Base-by-base conservation (phyloP, 805 yeast genomes). In the Lachancea waltii region DNA sequence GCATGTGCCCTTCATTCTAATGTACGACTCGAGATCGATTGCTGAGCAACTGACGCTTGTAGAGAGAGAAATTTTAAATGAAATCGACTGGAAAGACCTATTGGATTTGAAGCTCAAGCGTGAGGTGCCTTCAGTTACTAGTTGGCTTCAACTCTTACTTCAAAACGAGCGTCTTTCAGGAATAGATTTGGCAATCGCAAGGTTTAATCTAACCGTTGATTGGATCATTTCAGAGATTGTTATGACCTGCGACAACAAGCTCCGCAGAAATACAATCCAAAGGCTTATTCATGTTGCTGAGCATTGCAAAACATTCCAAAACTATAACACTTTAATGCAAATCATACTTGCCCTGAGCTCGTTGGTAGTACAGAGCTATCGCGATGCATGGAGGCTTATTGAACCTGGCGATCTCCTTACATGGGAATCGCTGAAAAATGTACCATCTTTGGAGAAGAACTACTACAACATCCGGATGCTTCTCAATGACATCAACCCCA, bases 161-260 rank as follows among this genome's bases (percentile, higher is more conserved):
- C 75, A 77, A 56, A 72, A 75, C 49, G 64, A 66, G 49, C 56
- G 64, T 22, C 60, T 68, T 15, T 73, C 79, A n/a, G 96, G 97
- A 0, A 78, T 87, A 25, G 85, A 85, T 45, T 63, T 90, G 33
- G 86, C 85, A 9, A 79, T 86, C 27, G 72, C 94, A 0, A 68
- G 98, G 43, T 92, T 89, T 68, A 89, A 90, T 54, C 64, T 90
- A 42, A 79, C 85, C 65, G 89, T 85, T 5, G 85, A 85, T 50
- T 90, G 97, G 97, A 79, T 89, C 28, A 77, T 85, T 23, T 85
- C 95, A 0, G 96, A 90, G 63, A 75, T 92, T 39, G 59, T 86
- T 11, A 64, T 90, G 43, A 85, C 95, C 7, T 69, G 68, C 40
- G 65, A 70, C 30, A 66, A 73, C 18, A 67, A 65, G 3, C 74